phyloP scores from a whole-genome alignment of 179 eudicot species.

The Spinacia oleracea region DNA sequence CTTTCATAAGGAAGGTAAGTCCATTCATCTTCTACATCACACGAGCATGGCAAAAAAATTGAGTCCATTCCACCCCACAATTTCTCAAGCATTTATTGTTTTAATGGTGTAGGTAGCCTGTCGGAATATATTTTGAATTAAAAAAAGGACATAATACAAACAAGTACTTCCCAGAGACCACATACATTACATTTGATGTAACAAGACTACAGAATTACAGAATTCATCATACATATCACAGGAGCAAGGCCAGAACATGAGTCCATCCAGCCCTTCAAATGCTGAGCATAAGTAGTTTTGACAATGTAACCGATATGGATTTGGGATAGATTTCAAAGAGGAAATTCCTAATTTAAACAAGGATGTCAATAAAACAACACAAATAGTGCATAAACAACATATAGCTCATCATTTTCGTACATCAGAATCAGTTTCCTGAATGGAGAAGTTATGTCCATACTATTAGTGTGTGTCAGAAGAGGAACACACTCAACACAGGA shows the following conservation, averaged over 20 bases:
- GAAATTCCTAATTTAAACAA: background rate
- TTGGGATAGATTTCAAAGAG: background rate
- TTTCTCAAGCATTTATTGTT: background rate
- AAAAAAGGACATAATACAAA: background rate
- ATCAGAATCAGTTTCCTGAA: background rate
- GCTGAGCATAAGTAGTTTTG: background rate
- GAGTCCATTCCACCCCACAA: background rate
- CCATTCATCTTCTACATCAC: background rate
- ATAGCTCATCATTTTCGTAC: background rate
- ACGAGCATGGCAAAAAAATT: slow-evolving; percentile 2
- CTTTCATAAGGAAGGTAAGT: background rate
- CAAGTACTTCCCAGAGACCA: background rate
- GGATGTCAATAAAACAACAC: background rate
- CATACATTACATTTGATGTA: background rate
- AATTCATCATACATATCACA: background rate
- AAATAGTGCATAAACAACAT: background rate
- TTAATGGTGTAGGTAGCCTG: background rate
- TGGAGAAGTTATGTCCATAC: background rate
- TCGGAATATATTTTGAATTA: background rate
- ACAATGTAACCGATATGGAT: background rate
- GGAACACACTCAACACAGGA: background rate
- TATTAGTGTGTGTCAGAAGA: background rate
- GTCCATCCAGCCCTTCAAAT: background rate
- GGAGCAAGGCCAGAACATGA: background rate
- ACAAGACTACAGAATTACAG: background rate